Conservation (phyloP, 495 filamentous ascomycete species). For the Friedmanniomyces simplex region DNA sequence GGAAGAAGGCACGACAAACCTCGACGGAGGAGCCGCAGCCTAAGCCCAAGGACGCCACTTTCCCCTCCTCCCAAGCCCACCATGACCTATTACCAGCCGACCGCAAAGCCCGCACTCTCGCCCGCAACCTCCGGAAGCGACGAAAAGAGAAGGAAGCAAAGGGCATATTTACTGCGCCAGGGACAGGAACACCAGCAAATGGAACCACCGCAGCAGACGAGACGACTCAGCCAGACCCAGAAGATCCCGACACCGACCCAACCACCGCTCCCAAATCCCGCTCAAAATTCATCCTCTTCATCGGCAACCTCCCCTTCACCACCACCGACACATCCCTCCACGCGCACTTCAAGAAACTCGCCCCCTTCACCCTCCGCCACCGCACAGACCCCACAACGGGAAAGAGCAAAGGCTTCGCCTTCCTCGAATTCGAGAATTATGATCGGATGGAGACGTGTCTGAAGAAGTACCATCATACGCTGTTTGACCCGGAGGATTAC, state of each 20-base stretch:
- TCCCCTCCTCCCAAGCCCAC: too few relatives aligned
- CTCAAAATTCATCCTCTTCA: conserved; percentile 21
- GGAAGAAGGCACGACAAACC: neutral
- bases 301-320: conserved; percentile 74
- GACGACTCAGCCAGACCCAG: neutral
- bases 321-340: conserved; percentile 56
- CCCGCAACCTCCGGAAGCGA: neutral
- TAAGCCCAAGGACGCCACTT: too few relatives aligned
- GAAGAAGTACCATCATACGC: conserved; percentile 76
- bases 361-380: conserved; percentile 63
- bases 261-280: neutral
- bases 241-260: neutral
- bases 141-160: neutral
- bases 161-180: neutral
- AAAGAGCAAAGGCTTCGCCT: conserved; percentile 78
- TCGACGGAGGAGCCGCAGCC: neutral
- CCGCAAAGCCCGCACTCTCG: neutral
- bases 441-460: conserved; percentile 92
- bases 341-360: conserved; percentile 66
- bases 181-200: neutral
- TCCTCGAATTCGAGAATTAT: conserved; percentile 82
- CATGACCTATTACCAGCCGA: too few relatives aligned
- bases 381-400: conserved; percentile 57
- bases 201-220: neutral
- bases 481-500: conserved; percentile 45